These are phyloP conservation scores for Adansonia gregorii DNA, from an alignment of 441 rosid genomes.

Conservation along the genomic window DNA sequence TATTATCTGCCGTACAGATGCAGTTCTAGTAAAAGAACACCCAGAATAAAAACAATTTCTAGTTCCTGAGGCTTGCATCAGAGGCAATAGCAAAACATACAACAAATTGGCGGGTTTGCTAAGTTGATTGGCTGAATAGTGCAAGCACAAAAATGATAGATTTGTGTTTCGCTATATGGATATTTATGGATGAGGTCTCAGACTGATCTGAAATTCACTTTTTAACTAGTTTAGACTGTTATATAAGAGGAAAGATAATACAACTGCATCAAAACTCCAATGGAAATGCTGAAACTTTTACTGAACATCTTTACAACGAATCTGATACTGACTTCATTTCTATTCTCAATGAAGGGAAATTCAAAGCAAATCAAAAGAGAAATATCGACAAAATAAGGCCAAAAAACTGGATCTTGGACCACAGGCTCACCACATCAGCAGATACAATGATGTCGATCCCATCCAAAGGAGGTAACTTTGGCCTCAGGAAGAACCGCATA, in stretches of 20 bases:
- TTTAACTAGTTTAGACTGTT: conserved; percentile 24
- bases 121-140: neutral
- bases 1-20: conserved; percentile 32
- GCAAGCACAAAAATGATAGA: neutral
- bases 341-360: conserved; percentile 17
- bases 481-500: conserved; percentile 11
- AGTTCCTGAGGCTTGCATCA: conserved; percentile 31
- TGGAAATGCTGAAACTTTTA: neutral
- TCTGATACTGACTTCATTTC: conserved; percentile 15
- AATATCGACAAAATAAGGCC: neutral
- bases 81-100: conserved; percentile 22
- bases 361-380: conserved; percentile 25
- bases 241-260: neutral
- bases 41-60: conserved; percentile 24
- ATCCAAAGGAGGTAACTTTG: conserved; percentile 26
- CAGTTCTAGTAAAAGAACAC: conserved; percentile 36
- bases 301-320: conserved; percentile 19
- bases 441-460: conserved; percentile 16
- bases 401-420: conserved; percentile 23
- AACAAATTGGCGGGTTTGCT: neutral
- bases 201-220: conserved; percentile 16
- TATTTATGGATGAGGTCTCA: conserved; percentile 2
- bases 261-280: conserved; percentile 27
- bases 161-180: neutral
- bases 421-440: conserved; percentile 18